Base-by-base conservation (phyloP, 192 early-diverging fungal genomes). In the Powellomyces hirtus region DNA sequence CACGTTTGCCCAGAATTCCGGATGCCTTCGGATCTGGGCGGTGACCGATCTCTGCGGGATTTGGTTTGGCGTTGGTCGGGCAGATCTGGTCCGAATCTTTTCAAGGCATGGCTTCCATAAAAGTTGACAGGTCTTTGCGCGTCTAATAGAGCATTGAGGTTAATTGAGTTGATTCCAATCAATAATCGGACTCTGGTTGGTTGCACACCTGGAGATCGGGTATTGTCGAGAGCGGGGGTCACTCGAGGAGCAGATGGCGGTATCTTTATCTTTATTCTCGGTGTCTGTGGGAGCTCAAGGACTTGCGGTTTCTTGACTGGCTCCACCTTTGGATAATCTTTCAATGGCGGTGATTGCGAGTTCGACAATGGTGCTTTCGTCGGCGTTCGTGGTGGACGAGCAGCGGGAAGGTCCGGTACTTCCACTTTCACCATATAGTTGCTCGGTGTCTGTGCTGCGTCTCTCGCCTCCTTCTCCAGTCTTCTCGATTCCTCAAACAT, bases 1-100 rank as follows among this genome's bases (percentile, higher is more conserved):
- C 86, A 88, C 18, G 86, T 88, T 13, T 87, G 85, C 11, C 86
- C 86, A n/a, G 81, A 50, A 46, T 88, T 88, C 62, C 74, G 62
- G 38, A 88, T 76, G 20, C 86, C 86, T 2, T 83, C 86, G 29
- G 29, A 30, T n/a, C 26, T 56, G 10, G 26, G 2, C 35, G 50
- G 64, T 16, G 62, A 40, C 24, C 1, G 2, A 30, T 46, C 42
- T 4, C 20, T 16, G 6, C 62, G 52, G 3, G 14, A 30, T 31
- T 64, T 50, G 3, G 40, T 61, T 36, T 61, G 59, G 36, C 59
- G n/a, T 36, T 38, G 20, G 34, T 38, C 37, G 4, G 38, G 38
- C 34, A 40, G 36, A 4, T 5, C 3, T 4, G 53, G 33, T 56
- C 53, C 29, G 5, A 31, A 31, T 29, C 53, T 22, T 56, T 56